phyloP scores from a whole-genome alignment of 129 eudicot genomes.

The Ambrosia artemisiifolia region DNA sequence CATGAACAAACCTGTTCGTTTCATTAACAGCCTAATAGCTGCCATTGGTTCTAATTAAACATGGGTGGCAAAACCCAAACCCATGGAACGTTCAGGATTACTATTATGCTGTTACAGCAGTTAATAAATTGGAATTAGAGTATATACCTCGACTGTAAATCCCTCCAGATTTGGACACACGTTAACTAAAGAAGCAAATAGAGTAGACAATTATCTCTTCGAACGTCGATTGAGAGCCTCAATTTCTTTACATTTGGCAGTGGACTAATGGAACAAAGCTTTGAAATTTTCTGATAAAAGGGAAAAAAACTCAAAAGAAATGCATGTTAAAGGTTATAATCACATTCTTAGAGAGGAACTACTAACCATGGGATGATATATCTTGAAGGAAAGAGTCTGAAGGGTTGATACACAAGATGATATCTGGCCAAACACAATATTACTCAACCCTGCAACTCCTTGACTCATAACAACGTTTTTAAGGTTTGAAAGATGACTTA shows the following conservation, averaged over 20 bases:
- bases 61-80: too few relatives aligned
- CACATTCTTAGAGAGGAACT: neutral
- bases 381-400: constrained; percentile 33
- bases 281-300: constrained; percentile 19
- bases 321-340: neutral
- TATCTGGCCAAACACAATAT: neutral
- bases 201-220: constrained; percentile 26
- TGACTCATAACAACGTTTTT: constrained; percentile 20
- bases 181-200: constrained; percentile 2
- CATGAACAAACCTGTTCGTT: too few relatives aligned
- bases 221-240: constrained; percentile 24
- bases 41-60: too few relatives aligned
- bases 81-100: too few relatives aligned
- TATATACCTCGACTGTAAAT: constrained; percentile 37
- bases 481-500: constrained; percentile 36
- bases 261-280: constrained; percentile 15
- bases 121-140: neutral
- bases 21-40: too few relatives aligned
- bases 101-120: neutral
- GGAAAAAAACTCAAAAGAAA: neutral
- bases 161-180: constrained; percentile 34
- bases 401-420: constrained; percentile 33
- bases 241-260: constrained; percentile 30
- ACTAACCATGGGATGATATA: constrained; percentile 32
- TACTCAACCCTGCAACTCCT: neutral